Conservation (phyloP, 257 asterid genomes). For the Cinchona pubescens region DNA sequence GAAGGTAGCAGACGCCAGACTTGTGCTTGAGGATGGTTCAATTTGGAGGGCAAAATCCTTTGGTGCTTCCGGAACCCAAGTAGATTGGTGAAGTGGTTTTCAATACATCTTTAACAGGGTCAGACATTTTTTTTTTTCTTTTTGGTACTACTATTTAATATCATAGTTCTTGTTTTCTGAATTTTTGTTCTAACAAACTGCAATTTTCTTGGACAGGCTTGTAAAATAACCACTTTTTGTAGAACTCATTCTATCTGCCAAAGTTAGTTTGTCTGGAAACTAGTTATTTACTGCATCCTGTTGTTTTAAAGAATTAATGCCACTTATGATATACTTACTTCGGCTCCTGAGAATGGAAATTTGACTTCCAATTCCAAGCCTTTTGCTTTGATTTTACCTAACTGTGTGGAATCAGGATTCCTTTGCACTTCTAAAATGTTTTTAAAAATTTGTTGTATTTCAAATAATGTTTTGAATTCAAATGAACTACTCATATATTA, state of each 20-base stretch:
- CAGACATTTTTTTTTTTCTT: slow-evolving; percentile 11
- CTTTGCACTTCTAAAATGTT: background rate
- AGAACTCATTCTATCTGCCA: background rate
- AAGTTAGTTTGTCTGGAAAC: background rate
- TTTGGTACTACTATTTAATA: background rate
- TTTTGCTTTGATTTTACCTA: background rate
- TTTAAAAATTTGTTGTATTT: background rate
- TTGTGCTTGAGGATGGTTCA: slow-evolving; percentile 93
- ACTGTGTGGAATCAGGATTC: background rate
- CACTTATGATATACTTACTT: background rate
- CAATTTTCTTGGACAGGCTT: background rate
- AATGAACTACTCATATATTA: background rate
- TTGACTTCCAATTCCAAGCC: background rate
- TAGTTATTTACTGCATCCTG: background rate
- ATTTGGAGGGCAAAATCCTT: slow-evolving; percentile 91
- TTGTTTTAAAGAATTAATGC: background rate
- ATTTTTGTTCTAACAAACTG: background rate
- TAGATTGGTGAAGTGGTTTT: slow-evolving; percentile 99
- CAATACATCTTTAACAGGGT: slow-evolving; percentile 94
- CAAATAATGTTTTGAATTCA: background rate
- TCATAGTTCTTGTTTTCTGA: background rate
- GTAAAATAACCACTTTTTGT: background rate
- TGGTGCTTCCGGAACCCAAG: slow-evolving; percentile 97
- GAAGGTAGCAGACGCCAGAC: slow-evolving; percentile 93
- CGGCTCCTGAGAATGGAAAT: background rate